Conservation (phyloP, 352 stramenopile genomes). For the Thraustotheca clavata region DNA sequence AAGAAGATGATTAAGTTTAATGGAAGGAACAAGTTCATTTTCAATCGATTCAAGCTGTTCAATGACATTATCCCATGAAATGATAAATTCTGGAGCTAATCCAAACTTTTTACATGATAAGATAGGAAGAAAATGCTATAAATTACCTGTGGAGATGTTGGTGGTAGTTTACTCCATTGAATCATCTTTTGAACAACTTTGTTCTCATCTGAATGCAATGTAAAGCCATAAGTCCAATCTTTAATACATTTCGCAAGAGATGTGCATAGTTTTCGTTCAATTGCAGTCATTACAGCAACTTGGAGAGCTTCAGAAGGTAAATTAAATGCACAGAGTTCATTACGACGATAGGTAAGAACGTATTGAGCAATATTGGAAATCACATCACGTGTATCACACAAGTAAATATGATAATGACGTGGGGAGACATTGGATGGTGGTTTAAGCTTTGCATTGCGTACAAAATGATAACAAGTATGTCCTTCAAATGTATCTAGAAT, state of each 20-base stretch:
- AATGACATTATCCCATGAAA: slow-evolving; percentile 10
- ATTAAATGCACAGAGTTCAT: slow-evolving; percentile 19
- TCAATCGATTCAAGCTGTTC: slow-evolving; percentile 24
- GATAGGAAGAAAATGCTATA: background rate
- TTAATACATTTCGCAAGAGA: slow-evolving; percentile 23
- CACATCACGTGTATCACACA: slow-evolving; percentile 30
- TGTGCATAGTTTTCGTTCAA: slow-evolving; percentile 28
- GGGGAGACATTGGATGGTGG: slow-evolving; percentile 13
- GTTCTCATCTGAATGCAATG: background rate
- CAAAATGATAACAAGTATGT: slow-evolving; percentile 24
- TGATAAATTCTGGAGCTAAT: background rate
- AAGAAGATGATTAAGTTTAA: slow-evolving; percentile 30
- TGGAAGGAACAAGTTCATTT: slow-evolving; percentile 19
- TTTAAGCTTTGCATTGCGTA: slow-evolving; percentile 16
- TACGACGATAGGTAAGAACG: slow-evolving; percentile 28
- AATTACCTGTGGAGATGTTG: slow-evolving; percentile 22
- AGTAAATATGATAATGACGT: slow-evolving; percentile 23
- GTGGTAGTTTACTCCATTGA: slow-evolving; percentile 21
- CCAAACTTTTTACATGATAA: slow-evolving; percentile 11
- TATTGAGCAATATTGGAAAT: slow-evolving; percentile 31
- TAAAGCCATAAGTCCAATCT: slow-evolving; percentile 19
- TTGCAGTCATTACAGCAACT: slow-evolving; percentile 23
- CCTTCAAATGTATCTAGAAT: slow-evolving; percentile 27
- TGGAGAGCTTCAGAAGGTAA: background rate
- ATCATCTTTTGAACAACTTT: slow-evolving; percentile 17